Evolutionary conservation across 1,284 basidiomycete species (phyloP), one percentile per base, ranked within the genome.

Genomic region (Anthracocystis panici-leucophaei): DNA sequence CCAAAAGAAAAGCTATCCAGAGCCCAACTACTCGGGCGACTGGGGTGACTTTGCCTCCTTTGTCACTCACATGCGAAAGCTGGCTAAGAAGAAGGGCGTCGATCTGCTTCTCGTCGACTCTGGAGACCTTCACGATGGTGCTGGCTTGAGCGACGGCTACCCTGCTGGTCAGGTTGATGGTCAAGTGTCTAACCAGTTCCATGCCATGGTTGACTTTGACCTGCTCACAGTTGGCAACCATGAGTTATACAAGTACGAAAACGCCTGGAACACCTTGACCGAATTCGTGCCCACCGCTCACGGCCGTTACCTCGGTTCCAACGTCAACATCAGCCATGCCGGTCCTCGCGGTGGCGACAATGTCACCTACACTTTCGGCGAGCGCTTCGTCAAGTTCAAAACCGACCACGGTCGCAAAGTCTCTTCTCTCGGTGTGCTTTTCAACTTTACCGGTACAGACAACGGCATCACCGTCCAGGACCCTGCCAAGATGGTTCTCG

Each of bases 201-300:
- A 95, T 76, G 87, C 90, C 33, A 86, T 90, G 72, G 87, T 95
- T 21, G 90, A 91, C 0, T 95, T 93, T 80, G 94, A 96, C 81
- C 81, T 93, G 7, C 89, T 95, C 78, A 87, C 92, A 0, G 92
- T 95, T 61, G 94, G 94, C 81, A 95, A 95, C 82, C 93, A 95
- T 80, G 93, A 95, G 86, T 86, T 95, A 38, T 95, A 95, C 86
- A 88, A 90, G 65, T 94, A 93, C 82, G 88, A 87, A 2, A 89
- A 92, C 80, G 89, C 92, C 0, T 88, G 90, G 54, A 92, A 93
- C 85, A 91, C 93, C 89, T 91, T 92, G 86, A 87, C 89, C 63
- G 91, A 93, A 83, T 93, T 92, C 79, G 91, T 88, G 3, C 92
- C 92, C 2, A 27, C 53, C 54, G 54, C 67, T 25, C 23, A 65